phyloP scores from a whole-genome alignment of 2,329 filamentous ascomycete genomes.

The Fusarium transvaalense region DNA sequence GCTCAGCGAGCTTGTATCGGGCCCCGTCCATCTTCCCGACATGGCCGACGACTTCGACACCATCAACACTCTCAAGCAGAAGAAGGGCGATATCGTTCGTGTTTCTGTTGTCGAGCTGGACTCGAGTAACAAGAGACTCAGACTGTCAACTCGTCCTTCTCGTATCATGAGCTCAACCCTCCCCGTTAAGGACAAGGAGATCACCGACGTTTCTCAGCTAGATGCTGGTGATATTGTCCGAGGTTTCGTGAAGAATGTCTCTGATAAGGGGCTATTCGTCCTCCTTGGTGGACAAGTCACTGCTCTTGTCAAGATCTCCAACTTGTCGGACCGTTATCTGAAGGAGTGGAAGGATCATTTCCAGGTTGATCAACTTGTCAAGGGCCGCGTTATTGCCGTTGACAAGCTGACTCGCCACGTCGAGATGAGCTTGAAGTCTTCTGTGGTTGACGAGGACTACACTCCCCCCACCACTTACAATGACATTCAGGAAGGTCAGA shows the following conservation, averaged over 20 bases:
- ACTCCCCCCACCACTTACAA: slow-evolving; percentile 77
- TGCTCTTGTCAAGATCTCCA: slow-evolving; percentile 85
- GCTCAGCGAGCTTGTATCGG: slow-evolving; percentile 83
- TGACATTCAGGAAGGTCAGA: slow-evolving; percentile 83
- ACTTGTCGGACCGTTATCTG: slow-evolving; percentile 89
- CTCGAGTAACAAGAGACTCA: slow-evolving; percentile 83
- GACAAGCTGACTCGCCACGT: slow-evolving; percentile 77
- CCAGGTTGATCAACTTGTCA: slow-evolving; percentile 89
- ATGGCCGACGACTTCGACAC: slow-evolving; percentile 88
- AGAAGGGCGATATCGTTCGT: slow-evolving; percentile 87
- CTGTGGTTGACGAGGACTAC: slow-evolving; percentile 83
- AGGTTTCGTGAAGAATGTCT: slow-evolving; percentile 91
- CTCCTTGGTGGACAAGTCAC: slow-evolving; percentile 84
- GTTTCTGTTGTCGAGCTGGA: slow-evolving; percentile 89
- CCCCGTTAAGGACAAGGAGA: slow-evolving; percentile 83
- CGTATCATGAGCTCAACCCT: slow-evolving; percentile 89
- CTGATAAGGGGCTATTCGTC: slow-evolving; percentile 90
- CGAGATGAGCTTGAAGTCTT: slow-evolving; percentile 89
- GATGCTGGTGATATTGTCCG: slow-evolving; percentile 83
- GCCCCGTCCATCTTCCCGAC: slow-evolving; percentile 84
- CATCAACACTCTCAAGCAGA: slow-evolving; percentile 79
- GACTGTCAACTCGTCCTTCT: slow-evolving; percentile 86
- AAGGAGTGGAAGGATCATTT: slow-evolving; percentile 97
- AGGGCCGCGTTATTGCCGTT: slow-evolving; percentile 82
- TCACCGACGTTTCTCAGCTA: slow-evolving; percentile 77